Base-by-base conservation (phyloP, 306 rosid genomes). In the Betula pendula region DNA sequence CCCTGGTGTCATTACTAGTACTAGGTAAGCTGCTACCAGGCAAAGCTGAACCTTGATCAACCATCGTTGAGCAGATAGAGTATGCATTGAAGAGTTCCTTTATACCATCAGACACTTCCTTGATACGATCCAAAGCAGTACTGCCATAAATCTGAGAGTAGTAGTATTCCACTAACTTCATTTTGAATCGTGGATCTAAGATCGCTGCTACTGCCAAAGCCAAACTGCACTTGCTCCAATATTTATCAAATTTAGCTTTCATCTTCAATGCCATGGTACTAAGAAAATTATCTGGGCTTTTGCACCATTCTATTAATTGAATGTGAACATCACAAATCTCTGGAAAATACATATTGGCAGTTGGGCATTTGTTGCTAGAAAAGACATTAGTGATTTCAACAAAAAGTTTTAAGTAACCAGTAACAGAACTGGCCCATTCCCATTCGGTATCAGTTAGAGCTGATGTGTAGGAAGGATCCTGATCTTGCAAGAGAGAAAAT, bases 61-160 rank as follows among this genome's bases (percentile, higher is more conserved):
- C 92, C 97, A 88, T 87, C 11, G 95, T 86, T 59, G 97, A 89
- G 83, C 92, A 87, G 70, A 92, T 82, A 44, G 99, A 88, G 65
- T 95, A 92, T 8, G 96, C 92, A 66, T 89, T 84, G 45, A 90
- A 95, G 73, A 95, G 99, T 74, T 89, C 98, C 84, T 81, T 92
- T 76, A 92, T 84, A 51, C 90, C 89, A 75, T 89, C 91, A 17
- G 97, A 92, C 74, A 95, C 96, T 88, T 92, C 98, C 77, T 90
- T 90, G 80, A 95, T 92, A 24, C 85, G 93, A 74, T 95, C 97
- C 85, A 89, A 85, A 58, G 97, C 91, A 17, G 88, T 86, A 82
- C 97, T 95, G 45, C 99, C 98, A 44, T 95, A 95, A 70, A 95
- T 95, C 75, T 87, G 92, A 35, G 99, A 95, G 75, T 95, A 95